Base-by-base conservation (phyloP, 164 flowering plant species). In the Aristolochia fimbriata region DNA sequence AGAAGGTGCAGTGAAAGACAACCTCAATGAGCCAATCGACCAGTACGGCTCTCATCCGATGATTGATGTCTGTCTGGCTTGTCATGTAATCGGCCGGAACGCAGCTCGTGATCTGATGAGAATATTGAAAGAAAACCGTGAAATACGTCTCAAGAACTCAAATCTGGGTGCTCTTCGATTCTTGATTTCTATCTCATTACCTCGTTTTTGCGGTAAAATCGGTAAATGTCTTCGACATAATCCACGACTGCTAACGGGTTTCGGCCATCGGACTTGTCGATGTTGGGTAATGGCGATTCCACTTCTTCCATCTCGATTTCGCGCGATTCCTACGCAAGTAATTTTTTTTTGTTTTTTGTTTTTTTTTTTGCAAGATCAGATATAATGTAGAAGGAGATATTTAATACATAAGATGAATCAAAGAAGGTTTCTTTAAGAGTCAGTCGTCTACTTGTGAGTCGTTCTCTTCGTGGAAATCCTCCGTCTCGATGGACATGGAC, bases 21-120 rank as follows among this genome's bases (percentile, higher is more conserved):
- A 90, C 97, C 95, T 90, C 97, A 41, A 90, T 86, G 47, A 90
- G 72, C 97, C 97, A 87, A 65, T 90, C 97, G 56, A 87, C 80
- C 10, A 87, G 82, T 51, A 87, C 83, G 1, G 81, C 91, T 68
- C 97, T 80, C 97, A 87, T 90, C 62, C 74, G 80, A 56, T 83
- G 85, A 27, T 90, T 90, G 46, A 90, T 81, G 43, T 90, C 95
- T 19, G 56, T 33, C 62, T 90, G 97, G 51, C 71, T 76, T 27
- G 60, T 70, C 95, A 90, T 86, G 68, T 90, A 90, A 64, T 75
- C 73, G 3, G 82, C 74, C 1, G 83, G 70, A 37, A 83, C 85
- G 72, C 84, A 77, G 69, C 82, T 63, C 50, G 66, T 52, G 61
- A 61, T 64, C 97, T 91, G 80, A 77, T 11, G 33, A 51, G 13